These are phyloP conservation scores for Picea abies DNA, from an alignment of 83 land plant genomes.

Conservation along the genomic window DNA sequence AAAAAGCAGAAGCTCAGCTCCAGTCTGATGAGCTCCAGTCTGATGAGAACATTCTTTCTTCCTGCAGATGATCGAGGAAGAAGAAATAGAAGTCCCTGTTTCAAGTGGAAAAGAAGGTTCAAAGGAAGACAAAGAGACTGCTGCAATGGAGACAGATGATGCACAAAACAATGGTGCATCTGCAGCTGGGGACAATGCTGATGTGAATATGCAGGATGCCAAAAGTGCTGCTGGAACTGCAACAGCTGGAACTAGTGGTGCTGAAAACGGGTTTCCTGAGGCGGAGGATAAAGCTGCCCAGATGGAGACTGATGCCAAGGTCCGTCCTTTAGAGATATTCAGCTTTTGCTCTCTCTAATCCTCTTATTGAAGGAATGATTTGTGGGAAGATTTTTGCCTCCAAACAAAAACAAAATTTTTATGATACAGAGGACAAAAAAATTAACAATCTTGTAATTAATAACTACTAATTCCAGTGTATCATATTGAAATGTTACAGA, in stretches of 20 bases:
- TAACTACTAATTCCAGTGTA: no score
- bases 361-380: no score
- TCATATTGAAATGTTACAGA: no score
- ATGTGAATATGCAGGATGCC: constrained; percentile 55
- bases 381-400: no score
- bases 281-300: constrained; percentile 44
- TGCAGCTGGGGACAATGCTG: constrained; percentile 15
- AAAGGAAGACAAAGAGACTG: constrained; percentile 17
- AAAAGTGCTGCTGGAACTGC: constrained; percentile 17
- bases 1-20: background rate
- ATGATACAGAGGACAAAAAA: no score
- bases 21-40: background rate
- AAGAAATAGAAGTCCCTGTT: constrained; percentile 30
- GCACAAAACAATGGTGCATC: constrained; percentile 17
- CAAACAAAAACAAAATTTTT: no score
- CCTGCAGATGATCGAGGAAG: constrained; percentile 27
- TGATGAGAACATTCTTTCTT: background rate
- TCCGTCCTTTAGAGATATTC: background rate
- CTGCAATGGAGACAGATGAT: constrained; percentile 28
- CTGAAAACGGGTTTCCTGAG: constrained; percentile 52
- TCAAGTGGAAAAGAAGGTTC: constrained; percentile 14
- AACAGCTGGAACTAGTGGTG: constrained; percentile 21
- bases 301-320: constrained; percentile 66
- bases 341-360: no score
- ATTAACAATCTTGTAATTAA: no score